phyloP scores from a whole-genome alignment of 176 grass and related monocot genomes.

The Stipa capillata region DNA sequence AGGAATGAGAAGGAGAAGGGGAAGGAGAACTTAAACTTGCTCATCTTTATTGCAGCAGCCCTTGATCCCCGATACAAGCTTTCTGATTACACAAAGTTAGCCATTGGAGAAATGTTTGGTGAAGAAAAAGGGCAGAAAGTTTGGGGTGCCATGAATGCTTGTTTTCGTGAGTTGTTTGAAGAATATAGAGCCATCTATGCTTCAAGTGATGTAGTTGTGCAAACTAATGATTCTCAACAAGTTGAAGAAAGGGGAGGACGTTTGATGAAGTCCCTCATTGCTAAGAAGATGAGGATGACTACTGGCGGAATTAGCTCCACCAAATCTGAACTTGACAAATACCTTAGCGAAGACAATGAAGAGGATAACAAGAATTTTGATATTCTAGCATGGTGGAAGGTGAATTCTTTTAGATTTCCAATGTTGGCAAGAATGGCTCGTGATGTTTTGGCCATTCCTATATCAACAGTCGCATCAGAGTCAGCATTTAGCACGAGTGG shows the following conservation, averaged over 20 bases:
- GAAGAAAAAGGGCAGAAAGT: background rate
- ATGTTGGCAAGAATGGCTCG: background rate
- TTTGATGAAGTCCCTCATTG: background rate
- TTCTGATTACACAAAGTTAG: background rate
- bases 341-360: background rate
- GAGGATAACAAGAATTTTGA: background rate
- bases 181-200: background rate
- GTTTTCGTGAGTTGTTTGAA: background rate
- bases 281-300: background rate
- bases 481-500: background rate
- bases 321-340: background rate
- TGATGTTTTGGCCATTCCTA: background rate
- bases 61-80: background rate
- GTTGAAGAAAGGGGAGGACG: background rate
- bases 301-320: background rate
- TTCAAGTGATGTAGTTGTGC: background rate
- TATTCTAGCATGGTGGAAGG: background rate
- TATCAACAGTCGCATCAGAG: background rate
- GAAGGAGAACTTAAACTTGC: background rate
- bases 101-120: background rate
- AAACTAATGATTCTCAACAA: background rate
- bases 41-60: background rate
- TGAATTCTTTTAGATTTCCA: background rate
- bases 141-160: background rate
- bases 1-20: background rate